A percentile compares a stretch with the other conserved stretches of the same genome.
These are phyloP conservation scores for Fusarium sororula DNA, from an alignment of 2,329 filamentous ascomycete genomes.

Conservation along the genomic window DNA sequence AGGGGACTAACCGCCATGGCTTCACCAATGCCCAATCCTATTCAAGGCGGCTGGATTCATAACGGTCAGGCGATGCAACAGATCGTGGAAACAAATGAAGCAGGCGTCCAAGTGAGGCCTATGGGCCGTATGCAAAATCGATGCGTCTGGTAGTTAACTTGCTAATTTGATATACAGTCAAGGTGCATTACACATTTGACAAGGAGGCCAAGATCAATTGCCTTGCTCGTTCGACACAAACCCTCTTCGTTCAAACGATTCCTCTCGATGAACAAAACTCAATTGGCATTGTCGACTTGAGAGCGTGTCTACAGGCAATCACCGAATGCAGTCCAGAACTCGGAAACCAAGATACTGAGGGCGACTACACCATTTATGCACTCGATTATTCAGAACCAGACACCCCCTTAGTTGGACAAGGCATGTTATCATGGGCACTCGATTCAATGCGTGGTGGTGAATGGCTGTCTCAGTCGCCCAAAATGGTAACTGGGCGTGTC, in stretches of 20 bases:
- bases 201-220: conserved; percentile 88
- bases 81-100: conserved; percentile 50
- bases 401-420: conserved; percentile 91
- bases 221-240: conserved; percentile 83
- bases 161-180: conserved; percentile 68
- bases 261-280: conserved; percentile 80
- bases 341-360: conserved; percentile 71
- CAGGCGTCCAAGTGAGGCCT: conserved; percentile 65
- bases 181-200: conserved; percentile 97
- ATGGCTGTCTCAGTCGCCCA: conserved; percentile 64
- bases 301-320: conserved; percentile 86
- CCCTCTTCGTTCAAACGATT: conserved; percentile 81
- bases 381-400: conserved; percentile 97
- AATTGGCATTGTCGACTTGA: conserved; percentile 89
- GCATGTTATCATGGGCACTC: conserved; percentile 89
- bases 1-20: conserved; percentile 49
- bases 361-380: conserved; percentile 96
- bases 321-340: conserved; percentile 84
- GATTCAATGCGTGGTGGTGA: conserved; percentile 51
- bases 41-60: conserved; percentile 46
- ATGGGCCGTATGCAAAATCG: conserved; percentile 70
- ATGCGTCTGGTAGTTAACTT: conserved; percentile 6
- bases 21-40: conserved; percentile 49
- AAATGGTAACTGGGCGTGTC: conserved; percentile 88
- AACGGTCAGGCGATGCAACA: conserved; percentile 43